A percentile compares a stretch with the other conserved stretches of the same genome.
Evolutionary conservation across 306 rosid genomes (phyloP).

Genomic region (Inga laurina): DNA sequence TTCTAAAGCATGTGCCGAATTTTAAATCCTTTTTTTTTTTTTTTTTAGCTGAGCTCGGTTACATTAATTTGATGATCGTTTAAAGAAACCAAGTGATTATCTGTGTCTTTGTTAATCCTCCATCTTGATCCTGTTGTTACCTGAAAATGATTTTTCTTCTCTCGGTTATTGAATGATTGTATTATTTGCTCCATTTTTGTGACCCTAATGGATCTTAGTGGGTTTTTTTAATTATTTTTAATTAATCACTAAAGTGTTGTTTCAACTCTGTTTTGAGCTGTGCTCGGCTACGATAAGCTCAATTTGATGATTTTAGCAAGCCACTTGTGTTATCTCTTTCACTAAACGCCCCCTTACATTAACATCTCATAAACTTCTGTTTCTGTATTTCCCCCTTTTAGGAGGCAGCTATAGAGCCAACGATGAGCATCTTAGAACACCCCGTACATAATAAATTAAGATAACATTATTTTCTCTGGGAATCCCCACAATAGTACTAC

Average conservation of each 20-base stretch:
- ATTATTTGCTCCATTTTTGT: not conserved
- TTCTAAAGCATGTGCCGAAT: not conserved
- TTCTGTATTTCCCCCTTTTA: not conserved
- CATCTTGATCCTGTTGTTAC: not conserved
- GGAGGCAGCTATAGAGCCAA: not conserved
- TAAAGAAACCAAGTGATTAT: not conserved
- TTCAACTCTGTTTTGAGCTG: not conserved
- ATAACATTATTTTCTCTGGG: not conserved
- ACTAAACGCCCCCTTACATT: not conserved
- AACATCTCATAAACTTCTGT: not conserved
- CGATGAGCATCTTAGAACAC: not conserved
- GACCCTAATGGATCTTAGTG: not conserved
- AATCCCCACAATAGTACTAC: not conserved
- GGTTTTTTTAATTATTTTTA: not conserved
- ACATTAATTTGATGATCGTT: not conserved
- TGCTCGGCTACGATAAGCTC: not conserved
- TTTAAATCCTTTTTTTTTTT: not conserved
- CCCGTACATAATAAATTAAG: not conserved
- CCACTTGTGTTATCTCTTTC: not conserved
- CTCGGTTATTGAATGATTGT: not conserved
- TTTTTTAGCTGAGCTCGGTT: not conserved
- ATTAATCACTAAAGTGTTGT: not conserved
- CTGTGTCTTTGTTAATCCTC: not conserved
- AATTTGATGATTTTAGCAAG: not conserved
- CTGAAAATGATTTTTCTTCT: not conserved